Conservation (phyloP, 805 yeast species). For the Isabelozyma pseudorhagii region DNA sequence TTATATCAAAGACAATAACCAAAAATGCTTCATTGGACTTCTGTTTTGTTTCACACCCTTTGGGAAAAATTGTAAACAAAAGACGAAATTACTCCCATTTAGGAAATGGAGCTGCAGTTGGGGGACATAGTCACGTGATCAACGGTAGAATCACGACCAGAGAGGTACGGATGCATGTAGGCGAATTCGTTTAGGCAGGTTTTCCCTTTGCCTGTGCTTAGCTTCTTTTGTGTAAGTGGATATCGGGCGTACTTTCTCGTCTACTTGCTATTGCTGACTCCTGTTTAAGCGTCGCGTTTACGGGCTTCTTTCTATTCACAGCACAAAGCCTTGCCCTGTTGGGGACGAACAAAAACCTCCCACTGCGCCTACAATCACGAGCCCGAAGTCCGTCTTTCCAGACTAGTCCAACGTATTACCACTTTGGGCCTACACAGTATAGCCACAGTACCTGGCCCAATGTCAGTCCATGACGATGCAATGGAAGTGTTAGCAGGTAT, state of each 20-base stretch:
- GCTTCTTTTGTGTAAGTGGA: no score
- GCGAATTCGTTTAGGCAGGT: no score
- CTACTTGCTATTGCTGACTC: neutral
- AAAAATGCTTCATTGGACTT: neutral
- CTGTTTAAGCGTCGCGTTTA: neutral
- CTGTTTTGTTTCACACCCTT: neutral
- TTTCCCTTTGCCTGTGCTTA: no score
- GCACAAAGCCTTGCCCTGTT: neutral
- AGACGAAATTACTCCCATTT: neutral
- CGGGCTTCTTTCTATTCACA: neutral
- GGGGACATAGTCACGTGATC: neutral
- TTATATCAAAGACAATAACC: neutral
- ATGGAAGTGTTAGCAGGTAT: no score
- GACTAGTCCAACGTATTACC: neutral
- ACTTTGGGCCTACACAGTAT: neutral
- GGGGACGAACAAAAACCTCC: neutral
- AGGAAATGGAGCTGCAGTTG: neutral
- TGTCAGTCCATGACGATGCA: no score
- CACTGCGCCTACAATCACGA: neutral
- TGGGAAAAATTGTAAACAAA: neutral
- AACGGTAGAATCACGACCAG: neutral
- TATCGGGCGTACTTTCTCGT: neutral
- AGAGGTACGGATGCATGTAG: neutral
- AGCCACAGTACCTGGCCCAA: no score
- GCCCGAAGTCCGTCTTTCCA: neutral